Percentiles rank a stretch among this genome's conserved stretches.
These are phyloP conservation scores for Acacia acuminata DNA, from an alignment of 306 rosid species.

Conservation along the genomic window DNA sequence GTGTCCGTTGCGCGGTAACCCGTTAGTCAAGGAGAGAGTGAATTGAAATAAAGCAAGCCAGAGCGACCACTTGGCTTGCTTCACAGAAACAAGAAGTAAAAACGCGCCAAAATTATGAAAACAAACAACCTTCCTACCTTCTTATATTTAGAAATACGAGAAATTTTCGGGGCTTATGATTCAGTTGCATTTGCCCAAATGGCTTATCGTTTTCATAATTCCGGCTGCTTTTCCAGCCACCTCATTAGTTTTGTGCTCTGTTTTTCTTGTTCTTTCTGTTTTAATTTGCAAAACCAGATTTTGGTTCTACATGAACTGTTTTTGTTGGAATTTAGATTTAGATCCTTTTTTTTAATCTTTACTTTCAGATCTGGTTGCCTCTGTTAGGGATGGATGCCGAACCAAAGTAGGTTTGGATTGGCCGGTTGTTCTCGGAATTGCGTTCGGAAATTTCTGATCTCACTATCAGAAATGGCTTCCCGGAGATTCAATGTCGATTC, in stretches of 20 bases:
- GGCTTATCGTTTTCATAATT: not conserved
- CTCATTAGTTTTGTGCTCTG: not conserved
- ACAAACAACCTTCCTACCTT: not conserved
- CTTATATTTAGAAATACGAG: slow-evolving; percentile 5
- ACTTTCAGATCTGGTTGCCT: not conserved
- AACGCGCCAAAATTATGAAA: slow-evolving; percentile 21
- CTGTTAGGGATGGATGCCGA: not conserved
- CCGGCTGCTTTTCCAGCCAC: not conserved
- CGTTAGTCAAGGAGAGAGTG: slow-evolving; percentile 46
- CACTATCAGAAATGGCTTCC: slow-evolving; percentile 44
- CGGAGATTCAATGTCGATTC: not conserved
- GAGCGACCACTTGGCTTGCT: slow-evolving; percentile 37
- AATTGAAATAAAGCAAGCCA: not conserved
- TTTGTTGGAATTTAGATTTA: not conserved
- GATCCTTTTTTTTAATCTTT: not conserved
- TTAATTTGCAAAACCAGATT: not conserved
- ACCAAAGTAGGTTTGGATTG: not conserved
- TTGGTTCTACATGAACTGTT: not conserved
- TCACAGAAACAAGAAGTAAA: not conserved
- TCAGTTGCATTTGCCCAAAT: not conserved
- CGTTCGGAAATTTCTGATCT: slow-evolving; percentile 4
- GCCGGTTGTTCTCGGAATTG: slow-evolving; percentile 33
- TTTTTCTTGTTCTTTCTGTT: slow-evolving; percentile 20
- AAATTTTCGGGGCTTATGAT: slow-evolving; percentile 17
- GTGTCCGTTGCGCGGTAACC: slow-evolving; percentile 58